phyloP scores from a whole-genome alignment of 331 rosid species.

The Ulmus americana region DNA sequence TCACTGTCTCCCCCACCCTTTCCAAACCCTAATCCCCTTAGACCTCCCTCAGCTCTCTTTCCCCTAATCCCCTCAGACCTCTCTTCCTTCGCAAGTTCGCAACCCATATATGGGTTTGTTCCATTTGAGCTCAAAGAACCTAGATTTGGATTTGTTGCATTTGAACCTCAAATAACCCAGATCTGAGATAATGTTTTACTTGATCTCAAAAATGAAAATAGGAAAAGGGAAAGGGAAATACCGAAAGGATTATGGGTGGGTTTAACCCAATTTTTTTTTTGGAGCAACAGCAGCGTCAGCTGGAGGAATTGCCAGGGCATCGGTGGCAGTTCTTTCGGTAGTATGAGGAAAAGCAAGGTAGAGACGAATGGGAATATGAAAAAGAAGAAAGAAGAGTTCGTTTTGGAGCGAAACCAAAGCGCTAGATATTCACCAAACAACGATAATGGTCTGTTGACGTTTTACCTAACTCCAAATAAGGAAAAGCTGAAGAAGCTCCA shows the following conservation, averaged over 20 bases:
- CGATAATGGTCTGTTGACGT: slow-evolving; percentile 68
- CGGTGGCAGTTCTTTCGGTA: slow-evolving; percentile 43
- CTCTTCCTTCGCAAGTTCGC: too few species aligned
- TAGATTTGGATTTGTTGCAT: too few species aligned
- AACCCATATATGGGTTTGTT: too few species aligned
- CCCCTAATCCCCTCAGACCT: too few species aligned
- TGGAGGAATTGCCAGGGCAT: slow-evolving; percentile 63
- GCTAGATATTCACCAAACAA: slow-evolving; percentile 69
- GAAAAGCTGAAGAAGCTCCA: slow-evolving; percentile 63
- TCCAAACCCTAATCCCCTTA: too few species aligned
- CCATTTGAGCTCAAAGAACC: too few species aligned
- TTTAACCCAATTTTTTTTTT: slow-evolving; percentile 50
- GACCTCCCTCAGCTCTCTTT: too few species aligned
- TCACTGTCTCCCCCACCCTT: too few species aligned
- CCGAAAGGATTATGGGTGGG: slow-evolving; percentile 16
- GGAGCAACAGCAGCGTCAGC: slow-evolving; percentile 89
- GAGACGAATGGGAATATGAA: slow-evolving; percentile 43
- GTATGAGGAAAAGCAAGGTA: slow-evolving; percentile 55
- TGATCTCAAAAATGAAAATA: too few species aligned
- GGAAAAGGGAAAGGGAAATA: too few species aligned
- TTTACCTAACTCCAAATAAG: slow-evolving; percentile 67
- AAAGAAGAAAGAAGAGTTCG: slow-evolving; percentile 57
- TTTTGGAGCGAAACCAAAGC: slow-evolving; percentile 76
- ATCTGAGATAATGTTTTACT: too few species aligned
- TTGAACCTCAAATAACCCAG: too few species aligned